These are phyloP conservation scores for Periconia sp. DNA, from an alignment of 2,329 filamentous ascomycete genomes.

Conservation along the genomic window DNA sequence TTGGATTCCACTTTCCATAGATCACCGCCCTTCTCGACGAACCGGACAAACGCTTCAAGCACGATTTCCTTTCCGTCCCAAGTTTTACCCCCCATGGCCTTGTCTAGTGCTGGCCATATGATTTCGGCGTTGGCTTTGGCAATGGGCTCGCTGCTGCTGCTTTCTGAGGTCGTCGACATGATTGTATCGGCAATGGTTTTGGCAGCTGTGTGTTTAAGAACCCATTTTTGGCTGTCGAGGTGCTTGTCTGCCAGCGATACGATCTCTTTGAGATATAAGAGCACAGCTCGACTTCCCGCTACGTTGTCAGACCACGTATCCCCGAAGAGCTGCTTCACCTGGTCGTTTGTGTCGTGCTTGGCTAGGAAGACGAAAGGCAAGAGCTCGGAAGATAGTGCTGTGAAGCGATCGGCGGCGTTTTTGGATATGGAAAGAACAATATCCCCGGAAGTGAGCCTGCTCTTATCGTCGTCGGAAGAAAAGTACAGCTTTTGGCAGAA, in stretches of 20 bases:
- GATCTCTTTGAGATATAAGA: conserved; percentile 84
- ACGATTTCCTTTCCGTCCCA: conserved; percentile 91
- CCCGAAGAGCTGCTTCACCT: conserved; percentile 76
- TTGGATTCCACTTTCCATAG: conserved; percentile 62
- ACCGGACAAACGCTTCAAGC: conserved; percentile 75
- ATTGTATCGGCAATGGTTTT: conserved; percentile 76
- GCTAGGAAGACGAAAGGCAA: conserved; percentile 87
- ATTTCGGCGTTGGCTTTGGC: conserved; percentile 57
- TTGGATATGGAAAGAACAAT: conserved; percentile 83
- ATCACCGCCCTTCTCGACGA: conserved; percentile 65
- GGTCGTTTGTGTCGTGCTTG: conserved; percentile 80
- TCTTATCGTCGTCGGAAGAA: conserved; percentile 72
- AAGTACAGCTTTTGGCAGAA: conserved; percentile 75
- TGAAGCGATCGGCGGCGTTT: conserved; percentile 85
- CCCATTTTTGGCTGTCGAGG: conserved; percentile 82
- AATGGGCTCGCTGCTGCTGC: conserved; percentile 55
- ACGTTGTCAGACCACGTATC: conserved; percentile 92
- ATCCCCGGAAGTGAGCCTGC: conserved; percentile 76
- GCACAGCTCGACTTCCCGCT: conserved; percentile 77
- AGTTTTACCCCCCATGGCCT: conserved; percentile 81
- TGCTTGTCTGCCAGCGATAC: conserved; percentile 66
- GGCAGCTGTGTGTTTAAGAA: conserved; percentile 84
- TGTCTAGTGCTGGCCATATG: conserved; percentile 84
- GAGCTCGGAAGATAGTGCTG: conserved; percentile 70
- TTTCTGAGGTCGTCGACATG: conserved; percentile 56